Percentiles rank a stretch among this genome's conserved stretches.
Evolutionary conservation across 2,329 filamentous ascomycete species (phyloP).

Genomic region (Rutstroemia sp.): DNA sequence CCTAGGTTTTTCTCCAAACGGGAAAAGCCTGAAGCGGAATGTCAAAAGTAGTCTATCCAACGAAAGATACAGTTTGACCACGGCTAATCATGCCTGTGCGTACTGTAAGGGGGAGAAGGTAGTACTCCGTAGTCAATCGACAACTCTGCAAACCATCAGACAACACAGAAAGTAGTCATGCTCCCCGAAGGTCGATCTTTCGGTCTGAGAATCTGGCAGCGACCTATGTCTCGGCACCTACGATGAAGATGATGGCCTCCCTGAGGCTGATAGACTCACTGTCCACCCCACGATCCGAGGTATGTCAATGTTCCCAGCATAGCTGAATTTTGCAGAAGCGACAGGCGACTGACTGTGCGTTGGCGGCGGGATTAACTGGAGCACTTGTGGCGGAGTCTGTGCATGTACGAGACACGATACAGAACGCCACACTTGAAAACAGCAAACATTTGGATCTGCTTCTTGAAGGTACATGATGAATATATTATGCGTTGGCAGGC

Average conservation of each 20-base stretch:
- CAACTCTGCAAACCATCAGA: background rate
- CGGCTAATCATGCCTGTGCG: background rate
- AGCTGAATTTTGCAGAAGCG: slow-evolving; percentile 21
- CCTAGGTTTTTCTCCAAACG: background rate
- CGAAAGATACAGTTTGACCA: background rate
- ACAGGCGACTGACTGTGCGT: slow-evolving; percentile 16
- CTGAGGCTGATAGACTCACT: background rate
- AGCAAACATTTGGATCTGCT: background rate
- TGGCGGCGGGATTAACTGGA: slow-evolving; percentile 18
- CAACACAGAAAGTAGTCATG: background rate
- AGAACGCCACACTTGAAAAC: slow-evolving; percentile 1
- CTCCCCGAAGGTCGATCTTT: too few relatives aligned
- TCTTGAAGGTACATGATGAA: background rate
- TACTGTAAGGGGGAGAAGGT: background rate
- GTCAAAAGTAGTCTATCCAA: background rate
- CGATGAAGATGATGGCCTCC: too few relatives aligned
- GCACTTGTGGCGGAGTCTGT: slow-evolving; percentile 13
- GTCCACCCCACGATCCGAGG: background rate
- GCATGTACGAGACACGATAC: slow-evolving; percentile 11
- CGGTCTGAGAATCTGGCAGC: too few relatives aligned
- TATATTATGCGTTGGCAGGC: slow-evolving; percentile 6
- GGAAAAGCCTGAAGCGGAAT: background rate
- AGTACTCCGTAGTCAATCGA: background rate
- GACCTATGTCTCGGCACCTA: too few relatives aligned
- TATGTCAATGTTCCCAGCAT: slow-evolving; percentile 13